Conservation (phyloP, 2,329 filamentous ascomycete genomes). For the Cyanodermella asteris region DNA sequence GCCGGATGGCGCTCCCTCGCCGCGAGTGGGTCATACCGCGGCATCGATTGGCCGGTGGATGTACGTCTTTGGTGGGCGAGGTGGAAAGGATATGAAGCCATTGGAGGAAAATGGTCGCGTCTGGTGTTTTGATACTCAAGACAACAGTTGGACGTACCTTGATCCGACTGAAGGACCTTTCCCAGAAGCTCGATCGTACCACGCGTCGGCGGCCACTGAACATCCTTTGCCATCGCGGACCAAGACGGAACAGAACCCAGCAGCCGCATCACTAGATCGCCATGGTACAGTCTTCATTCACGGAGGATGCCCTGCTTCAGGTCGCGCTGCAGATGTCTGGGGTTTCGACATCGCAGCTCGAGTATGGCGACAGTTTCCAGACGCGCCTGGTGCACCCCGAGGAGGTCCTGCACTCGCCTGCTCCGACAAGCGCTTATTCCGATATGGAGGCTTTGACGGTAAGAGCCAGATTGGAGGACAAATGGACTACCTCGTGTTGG, state of each 20-base stretch:
- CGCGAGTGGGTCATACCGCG: conserved; percentile 53
- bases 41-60: conserved; percentile 46
- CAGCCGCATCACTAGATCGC: conserved; percentile 24
- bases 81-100: conserved; percentile 44
- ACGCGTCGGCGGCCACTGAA: conserved; percentile 36
- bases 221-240: conserved; percentile 26
- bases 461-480: conserved; percentile 45
- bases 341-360: conserved; percentile 44
- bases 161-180: conserved; percentile 30
- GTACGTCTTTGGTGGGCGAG: conserved; percentile 64
- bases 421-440: conserved; percentile 42
- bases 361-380: conserved; percentile 45
- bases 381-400: conserved; percentile 44
- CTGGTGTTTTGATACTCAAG: conserved; percentile 51
- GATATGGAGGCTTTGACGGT: conserved; percentile 66
- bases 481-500: conserved; percentile 28
- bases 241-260: conserved; percentile 3
- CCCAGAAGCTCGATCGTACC: conserved; percentile 50
- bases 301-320: conserved; percentile 46
- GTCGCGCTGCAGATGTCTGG: conserved; percentile 51
- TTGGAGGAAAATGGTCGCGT: conserved; percentile 53
- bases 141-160: conserved; percentile 42
- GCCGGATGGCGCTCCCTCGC: conserved; percentile 32
- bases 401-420: conserved; percentile 47
- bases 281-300: conserved; percentile 53